Evolutionary conservation across 2,329 filamentous ascomycete genomes (phyloP), one percentile per base, ranked within the genome.

Genomic region (Cytospora paraplurivora): DNA sequence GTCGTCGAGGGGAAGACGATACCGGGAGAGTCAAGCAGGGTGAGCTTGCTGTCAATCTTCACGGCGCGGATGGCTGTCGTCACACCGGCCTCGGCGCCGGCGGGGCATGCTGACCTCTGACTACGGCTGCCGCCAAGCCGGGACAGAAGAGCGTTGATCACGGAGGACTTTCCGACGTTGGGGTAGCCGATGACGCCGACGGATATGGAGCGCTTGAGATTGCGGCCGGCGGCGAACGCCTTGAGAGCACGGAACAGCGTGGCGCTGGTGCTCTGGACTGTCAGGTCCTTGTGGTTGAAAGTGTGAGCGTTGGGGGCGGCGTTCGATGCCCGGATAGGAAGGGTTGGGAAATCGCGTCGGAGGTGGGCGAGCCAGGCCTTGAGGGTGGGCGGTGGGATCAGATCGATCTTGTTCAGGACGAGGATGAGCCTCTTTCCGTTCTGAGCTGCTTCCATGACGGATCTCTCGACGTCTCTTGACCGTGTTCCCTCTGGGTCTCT

Each of bases 131-230:
- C 84, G 68, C 89, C 86, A 69, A 97, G 81, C 44, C 92, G 86
- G 44, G 90, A 88, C 21, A 92, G 89, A 62, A 97, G 87, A 17
- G 93, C 91, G 76, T 97, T 97, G 83, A 97, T 97, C 71, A 97
- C 92, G 57, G 93, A 97, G 34, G 92, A 96, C 81, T 97, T 97
- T 74, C 93, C 93, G 65, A 97, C 93, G 75, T 97, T 97, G 71
- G 93, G 93, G 76, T 97, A 97, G 34, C 93, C 93, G 70, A 97
- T 96, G 67, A 97, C 91, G 68, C 93, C 93, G 66, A 97, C 93
- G 21, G 91, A 93, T 71, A 96, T 87, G 59, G 93, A 89, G 62
- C 93, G 89, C 82, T 96, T 96, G 69, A 97, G 81, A 74, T 96
- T 89, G 71, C 91, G 90, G 66, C 85, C 85, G 63, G 91, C 89